Conservation (phyloP, 2,329 filamentous ascomycete species). For the Scortechinia acanthostroma region DNA sequence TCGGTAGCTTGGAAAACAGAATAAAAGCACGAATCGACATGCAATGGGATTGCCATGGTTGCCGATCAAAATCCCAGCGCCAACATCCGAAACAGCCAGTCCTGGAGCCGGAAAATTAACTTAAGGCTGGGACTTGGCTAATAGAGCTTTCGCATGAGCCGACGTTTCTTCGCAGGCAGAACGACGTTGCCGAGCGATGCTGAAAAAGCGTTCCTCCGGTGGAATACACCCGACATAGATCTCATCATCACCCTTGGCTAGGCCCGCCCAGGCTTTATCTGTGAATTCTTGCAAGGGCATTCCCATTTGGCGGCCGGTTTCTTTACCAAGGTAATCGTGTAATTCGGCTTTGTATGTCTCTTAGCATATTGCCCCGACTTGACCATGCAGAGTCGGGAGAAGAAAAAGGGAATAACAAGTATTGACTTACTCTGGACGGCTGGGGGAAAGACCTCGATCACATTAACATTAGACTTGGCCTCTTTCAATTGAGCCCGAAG, state of each 20-base stretch:
- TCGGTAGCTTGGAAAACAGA: too few species aligned
- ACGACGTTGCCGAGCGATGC: too few species aligned
- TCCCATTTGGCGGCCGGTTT: slow-evolving; percentile 29
- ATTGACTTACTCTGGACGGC: slow-evolving; percentile 13
- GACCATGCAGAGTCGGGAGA: neutral
- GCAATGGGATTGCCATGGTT: too few species aligned
- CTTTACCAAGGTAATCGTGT: slow-evolving; percentile 29
- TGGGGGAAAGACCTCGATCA: slow-evolving; percentile 31
- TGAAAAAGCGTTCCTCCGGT: too few species aligned
- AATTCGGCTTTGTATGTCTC: slow-evolving; percentile 34
- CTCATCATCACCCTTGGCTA: slow-evolving; percentile 26
- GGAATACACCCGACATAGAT: slow-evolving; percentile 30
- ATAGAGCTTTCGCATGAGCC: too few species aligned
- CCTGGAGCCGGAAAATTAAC: too few species aligned
- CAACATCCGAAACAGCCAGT: too few species aligned
- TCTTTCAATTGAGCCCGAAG: slow-evolving; percentile 28
- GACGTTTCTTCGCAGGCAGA: too few species aligned
- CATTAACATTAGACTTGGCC: slow-evolving; percentile 16
- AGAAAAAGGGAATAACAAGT: slow-evolving; percentile 3
- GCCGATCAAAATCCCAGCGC: too few species aligned
- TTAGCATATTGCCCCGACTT: too few species aligned
- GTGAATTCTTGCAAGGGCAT: slow-evolving; percentile 37
- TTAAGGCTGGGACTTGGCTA: too few species aligned
- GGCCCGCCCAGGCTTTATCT: slow-evolving; percentile 24
- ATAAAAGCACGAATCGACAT: too few species aligned